These are phyloP conservation scores for Gossypium schwendimanii DNA, from an alignment of 441 rosid genomes.

Conservation along the genomic window DNA sequence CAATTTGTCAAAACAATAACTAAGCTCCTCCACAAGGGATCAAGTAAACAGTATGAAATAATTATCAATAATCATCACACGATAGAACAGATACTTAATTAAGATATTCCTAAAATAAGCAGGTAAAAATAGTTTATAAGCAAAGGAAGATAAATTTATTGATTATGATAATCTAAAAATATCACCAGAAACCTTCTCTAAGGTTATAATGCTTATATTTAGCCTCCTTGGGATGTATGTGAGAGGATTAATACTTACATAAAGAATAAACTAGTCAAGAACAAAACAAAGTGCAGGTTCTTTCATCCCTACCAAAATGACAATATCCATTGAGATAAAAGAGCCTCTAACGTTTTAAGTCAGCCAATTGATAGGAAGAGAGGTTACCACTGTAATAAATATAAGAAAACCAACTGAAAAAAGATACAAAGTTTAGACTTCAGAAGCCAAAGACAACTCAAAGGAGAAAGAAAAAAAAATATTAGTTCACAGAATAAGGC, in stretches of 20 bases:
- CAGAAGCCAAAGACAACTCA: background rate
- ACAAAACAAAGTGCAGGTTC: background rate
- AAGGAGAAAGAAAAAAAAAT: background rate
- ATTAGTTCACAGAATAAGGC: background rate
- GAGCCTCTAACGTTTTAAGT: background rate
- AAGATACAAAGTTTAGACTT: background rate
- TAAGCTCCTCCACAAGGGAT: slow-evolving; percentile 7
- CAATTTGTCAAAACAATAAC: slow-evolving; percentile 18
- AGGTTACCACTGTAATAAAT: background rate
- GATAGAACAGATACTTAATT: background rate
- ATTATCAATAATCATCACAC: background rate
- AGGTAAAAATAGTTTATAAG: background rate
- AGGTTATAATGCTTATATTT: background rate
- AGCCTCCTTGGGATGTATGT: background rate
- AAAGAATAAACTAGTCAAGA: background rate
- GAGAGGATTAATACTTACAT: background rate
- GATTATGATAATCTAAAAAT: background rate
- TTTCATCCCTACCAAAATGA: background rate
- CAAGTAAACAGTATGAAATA: background rate
- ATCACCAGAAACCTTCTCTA: background rate
- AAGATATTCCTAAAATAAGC: background rate
- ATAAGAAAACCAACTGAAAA: background rate
- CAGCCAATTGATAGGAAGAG: background rate
- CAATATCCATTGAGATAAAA: background rate
- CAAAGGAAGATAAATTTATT: background rate